Conservation (phyloP, 768 basidiomycete genomes). For the Pleurotus citrinopileatus region DNA sequence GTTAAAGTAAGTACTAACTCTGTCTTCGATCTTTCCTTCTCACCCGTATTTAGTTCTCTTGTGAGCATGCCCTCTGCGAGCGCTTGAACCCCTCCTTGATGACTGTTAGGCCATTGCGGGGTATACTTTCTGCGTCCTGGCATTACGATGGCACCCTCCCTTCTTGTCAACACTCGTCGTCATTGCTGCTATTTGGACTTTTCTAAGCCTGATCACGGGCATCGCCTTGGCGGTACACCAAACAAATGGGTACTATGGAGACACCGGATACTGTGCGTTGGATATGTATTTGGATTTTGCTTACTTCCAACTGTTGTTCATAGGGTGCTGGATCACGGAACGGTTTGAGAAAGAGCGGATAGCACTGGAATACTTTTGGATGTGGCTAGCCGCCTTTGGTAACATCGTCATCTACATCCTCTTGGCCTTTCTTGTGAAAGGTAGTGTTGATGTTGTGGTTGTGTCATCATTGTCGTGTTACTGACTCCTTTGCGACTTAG, state of each 20-base stretch:
- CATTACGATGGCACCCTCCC: slow-evolving; percentile 27
- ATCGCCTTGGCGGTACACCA: slow-evolving; percentile 29
- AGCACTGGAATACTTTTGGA: slow-evolving; percentile 39
- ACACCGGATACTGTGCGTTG: slow-evolving; percentile 30
- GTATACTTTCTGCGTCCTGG: slow-evolving; percentile 36
- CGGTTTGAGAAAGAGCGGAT: slow-evolving; percentile 30
- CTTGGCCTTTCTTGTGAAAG: slow-evolving; percentile 31
- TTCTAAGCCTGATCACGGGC: slow-evolving; percentile 29
- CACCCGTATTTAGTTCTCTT: slow-evolving; percentile 6
- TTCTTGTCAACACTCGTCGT: slow-evolving; percentile 26
- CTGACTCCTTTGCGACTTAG: no score
- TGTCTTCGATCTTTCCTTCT: not conserved
- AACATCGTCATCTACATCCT: slow-evolving; percentile 36
- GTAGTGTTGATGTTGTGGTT: slow-evolving; percentile 9
- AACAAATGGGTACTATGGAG: slow-evolving; percentile 31
- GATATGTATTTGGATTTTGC: not conserved
- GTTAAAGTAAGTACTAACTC: slow-evolving; percentile 25
- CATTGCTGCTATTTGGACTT: slow-evolving; percentile 30
- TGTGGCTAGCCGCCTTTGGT: slow-evolving; percentile 37
- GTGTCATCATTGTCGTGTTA: no score
- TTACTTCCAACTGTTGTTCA: not conserved
- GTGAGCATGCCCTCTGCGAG: not conserved
- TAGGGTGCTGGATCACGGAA: slow-evolving; percentile 44
- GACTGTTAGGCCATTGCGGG: slow-evolving; percentile 29
- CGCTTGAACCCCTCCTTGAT: not conserved